Conservation (phyloP, 192 early-diverging fungal genomes). For the Entomortierella lignicola region DNA sequence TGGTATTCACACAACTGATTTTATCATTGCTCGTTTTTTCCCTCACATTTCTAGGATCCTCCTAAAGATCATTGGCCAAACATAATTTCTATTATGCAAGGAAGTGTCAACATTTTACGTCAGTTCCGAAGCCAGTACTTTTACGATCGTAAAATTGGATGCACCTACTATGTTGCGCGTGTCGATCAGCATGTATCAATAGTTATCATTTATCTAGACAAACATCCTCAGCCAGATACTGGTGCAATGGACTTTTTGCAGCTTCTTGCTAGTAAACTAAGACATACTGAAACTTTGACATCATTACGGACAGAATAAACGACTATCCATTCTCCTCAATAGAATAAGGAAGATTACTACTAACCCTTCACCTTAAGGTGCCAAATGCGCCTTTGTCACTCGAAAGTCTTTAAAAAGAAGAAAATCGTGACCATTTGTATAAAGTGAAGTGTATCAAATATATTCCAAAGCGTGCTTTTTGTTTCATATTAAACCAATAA, state of each 20-base stretch:
- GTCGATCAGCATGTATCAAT: conserved; percentile 61
- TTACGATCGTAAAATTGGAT: conserved; percentile 61
- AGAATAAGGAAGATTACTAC: too few species aligned
- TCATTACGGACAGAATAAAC: conserved; percentile 29
- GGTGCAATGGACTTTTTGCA: conserved; percentile 60
- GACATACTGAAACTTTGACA: conserved; percentile 35
- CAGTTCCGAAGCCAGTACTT: conserved; percentile 58
- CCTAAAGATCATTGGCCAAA: conserved; percentile 64
- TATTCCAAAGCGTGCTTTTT: too few species aligned
- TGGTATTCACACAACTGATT: too few species aligned
- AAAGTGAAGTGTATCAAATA: too few species aligned
- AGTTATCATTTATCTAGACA: conserved; percentile 63
- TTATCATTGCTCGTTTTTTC: not conserved
- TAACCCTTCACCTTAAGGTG: too few species aligned
- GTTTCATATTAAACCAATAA: too few species aligned
- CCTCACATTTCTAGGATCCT: conserved; percentile 40
- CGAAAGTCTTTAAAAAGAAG: too few species aligned
- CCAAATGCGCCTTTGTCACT: too few species aligned
- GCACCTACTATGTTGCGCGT: conserved; percentile 62
- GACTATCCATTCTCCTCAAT: too few species aligned
- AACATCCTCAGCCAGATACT: conserved; percentile 57
- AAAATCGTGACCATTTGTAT: too few species aligned
- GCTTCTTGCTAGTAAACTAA: conserved; percentile 27
- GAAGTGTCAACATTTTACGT: conserved; percentile 46
- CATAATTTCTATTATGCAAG: conserved; percentile 67